phyloP scores from a whole-genome alignment of 225 moss, liverwort and hornwort genomes.

The Rhytidiadelphus loreus region DNA sequence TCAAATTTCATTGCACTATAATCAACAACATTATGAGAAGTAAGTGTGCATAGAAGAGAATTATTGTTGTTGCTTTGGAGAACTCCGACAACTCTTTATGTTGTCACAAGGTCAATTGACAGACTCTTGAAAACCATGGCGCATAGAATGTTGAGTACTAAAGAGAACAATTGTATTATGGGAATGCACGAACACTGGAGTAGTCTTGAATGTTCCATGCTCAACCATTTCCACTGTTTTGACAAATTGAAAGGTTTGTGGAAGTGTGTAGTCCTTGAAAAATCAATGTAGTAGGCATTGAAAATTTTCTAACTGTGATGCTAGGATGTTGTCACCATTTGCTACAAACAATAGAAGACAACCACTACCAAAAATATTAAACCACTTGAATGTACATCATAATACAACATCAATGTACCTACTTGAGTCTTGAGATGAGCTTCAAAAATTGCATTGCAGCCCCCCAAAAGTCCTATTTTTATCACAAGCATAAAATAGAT shows the following conservation, averaged over 20 bases:
- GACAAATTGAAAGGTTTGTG: neutral
- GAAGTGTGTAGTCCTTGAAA: neutral
- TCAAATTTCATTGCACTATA: neutral
- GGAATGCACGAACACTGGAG: neutral
- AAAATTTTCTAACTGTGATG: fast-evolving
- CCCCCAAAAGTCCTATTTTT: too few species aligned
- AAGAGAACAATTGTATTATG: neutral
- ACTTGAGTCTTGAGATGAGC: fast-evolving
- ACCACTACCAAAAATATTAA: neutral
- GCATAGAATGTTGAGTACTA: fast-evolving
- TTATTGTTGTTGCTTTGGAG: neutral
- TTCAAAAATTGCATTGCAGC: neutral
- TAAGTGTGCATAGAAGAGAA: neutral
- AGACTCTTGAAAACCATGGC: neutral
- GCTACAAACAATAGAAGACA: neutral
- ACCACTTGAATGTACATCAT: neutral
- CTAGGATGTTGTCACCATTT: neutral
- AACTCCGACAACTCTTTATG: neutral
- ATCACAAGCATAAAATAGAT: neutral
- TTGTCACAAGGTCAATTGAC: neutral
- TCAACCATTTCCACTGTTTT: fast-evolving
- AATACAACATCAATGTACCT: neutral
- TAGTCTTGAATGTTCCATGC: neutral
- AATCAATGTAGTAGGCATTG: neutral
- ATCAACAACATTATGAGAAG: neutral